Conservation (phyloP, 192 early-diverging fungal species). For the Backusella liffmaniae region DNA sequence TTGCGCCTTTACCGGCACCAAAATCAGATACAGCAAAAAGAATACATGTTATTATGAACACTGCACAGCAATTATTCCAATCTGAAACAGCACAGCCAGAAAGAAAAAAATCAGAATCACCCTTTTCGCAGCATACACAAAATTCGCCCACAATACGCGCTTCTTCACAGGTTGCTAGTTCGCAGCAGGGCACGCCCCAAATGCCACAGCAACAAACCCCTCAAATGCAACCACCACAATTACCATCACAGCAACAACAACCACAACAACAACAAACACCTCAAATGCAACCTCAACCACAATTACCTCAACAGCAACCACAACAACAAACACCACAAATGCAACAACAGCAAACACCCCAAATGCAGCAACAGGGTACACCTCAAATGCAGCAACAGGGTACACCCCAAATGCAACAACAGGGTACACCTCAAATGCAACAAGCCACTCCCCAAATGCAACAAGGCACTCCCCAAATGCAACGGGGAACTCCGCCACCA, state of each 20-base stretch:
- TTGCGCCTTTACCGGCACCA: conserved; percentile 28
- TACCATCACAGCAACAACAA: not conserved
- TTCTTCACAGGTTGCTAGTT: not conserved
- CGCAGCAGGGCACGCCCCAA: not conserved
- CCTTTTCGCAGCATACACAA: not conserved
- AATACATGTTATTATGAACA: conserved; percentile 19
- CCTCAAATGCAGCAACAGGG: conserved; percentile 12
- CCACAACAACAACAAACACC: not conserved
- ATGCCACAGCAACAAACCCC: not conserved
- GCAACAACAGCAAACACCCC: conserved; percentile 11
- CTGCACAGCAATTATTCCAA: conserved; percentile 24
- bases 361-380: conserved; percentile 8
- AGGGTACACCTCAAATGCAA: conserved; percentile 4
- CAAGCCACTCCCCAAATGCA: not conserved
- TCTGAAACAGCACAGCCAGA: not conserved
- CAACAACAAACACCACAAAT: not conserved
- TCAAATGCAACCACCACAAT: not conserved
- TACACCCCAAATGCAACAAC: conserved; percentile 12
- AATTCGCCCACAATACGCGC: conserved; percentile 9
- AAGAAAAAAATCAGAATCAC: not conserved
- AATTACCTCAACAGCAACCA: conserved; percentile 3
- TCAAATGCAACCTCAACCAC: not conserved
- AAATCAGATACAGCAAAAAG: conserved; percentile 18
- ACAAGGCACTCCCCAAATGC: conserved; percentile 4
- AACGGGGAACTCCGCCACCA: conserved; percentile 9